Evolutionary conservation across 257 asterid genomes (phyloP), one percentile per base, ranked within the genome.

Genomic region (Linderniella brevidens): DNA sequence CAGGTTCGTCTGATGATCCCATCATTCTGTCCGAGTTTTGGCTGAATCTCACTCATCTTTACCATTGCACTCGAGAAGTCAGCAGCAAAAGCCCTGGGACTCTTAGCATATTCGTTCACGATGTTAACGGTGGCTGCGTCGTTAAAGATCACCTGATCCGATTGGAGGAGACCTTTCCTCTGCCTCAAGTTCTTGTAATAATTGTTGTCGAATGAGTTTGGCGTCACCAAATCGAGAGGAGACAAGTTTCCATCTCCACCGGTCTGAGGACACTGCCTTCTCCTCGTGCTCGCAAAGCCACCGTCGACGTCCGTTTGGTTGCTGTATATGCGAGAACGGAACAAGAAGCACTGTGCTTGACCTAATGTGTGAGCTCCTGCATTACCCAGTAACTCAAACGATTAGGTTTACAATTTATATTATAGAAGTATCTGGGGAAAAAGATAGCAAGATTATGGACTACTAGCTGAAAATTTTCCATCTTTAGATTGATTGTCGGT

Each of bases 141-240:
- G 11, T 46, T 63, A 18, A 59, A 10, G 4, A 70, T 65, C 6
- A 61, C 19, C 46, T 70, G 80, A 19, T 73, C 74, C 8, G 77
- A 69, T 29, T 60, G 69, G 29, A 73, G 69, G 15, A 73, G 65
- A 3, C 74, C 80, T 55, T 37, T 73, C 35, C 58, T 25, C 17
- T 47, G 62, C 1, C 53, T n/a, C 44, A 73, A 11, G 8, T 73
- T 69, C 37, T 50, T 48, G 13, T 17, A 69, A 48, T 73, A 73
- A 44, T 66, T 73, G 58, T 68, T 59, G 54, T 66, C 80, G 19
- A 73, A 73, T 0, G 72, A 53, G 45, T 59, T 58, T 0, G 77
- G 77, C 0, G 77, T 69, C 53, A 68, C 80, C 59, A 68, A 46
- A 54, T 72, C 80, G 5, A 69, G 71, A 0, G 80, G 51, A 15